Evolutionary conservation across 345 rosid genomes (phyloP).

Genomic region (Odontarrhena argentea): DNA sequence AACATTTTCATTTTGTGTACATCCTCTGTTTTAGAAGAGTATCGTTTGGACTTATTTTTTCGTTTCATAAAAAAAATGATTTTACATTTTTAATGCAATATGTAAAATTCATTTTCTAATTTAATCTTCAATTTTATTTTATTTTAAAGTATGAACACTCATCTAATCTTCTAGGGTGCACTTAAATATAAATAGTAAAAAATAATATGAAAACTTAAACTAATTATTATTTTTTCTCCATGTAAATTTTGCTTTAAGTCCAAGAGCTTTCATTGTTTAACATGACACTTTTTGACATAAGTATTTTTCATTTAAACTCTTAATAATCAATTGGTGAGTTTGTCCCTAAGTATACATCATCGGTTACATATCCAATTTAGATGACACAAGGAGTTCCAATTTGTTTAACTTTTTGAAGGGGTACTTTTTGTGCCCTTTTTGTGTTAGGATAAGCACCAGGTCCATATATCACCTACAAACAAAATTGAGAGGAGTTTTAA

Average conservation of each 20-base stretch:
- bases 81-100: too few relatives aligned
- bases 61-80: too few relatives aligned
- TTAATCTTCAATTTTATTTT: too few relatives aligned
- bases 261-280: background rate
- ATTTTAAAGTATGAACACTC: too few relatives aligned
- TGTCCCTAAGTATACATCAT: conserved; percentile 34
- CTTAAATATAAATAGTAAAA: too few relatives aligned
- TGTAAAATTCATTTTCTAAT: too few relatives aligned
- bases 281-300: conserved; percentile 22
- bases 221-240: background rate
- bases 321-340: conserved; percentile 11
- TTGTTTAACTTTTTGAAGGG: conserved; percentile 13
- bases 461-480: conserved; percentile 27
- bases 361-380: conserved; percentile 33
- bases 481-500: conserved; percentile 1
- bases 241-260: conserved; percentile 3
- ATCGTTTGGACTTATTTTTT: too few relatives aligned
- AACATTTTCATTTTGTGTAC: background rate
- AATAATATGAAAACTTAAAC: too few relatives aligned
- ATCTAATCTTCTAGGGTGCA: too few relatives aligned
- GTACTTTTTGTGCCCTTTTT: conserved; percentile 33
- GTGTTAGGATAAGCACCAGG: conserved; percentile 38
- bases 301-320: background rate
- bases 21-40: too few relatives aligned
- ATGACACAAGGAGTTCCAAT: conserved; percentile 36